phyloP scores from a whole-genome alignment of 768 basidiomycete genomes.

The Cystofilobasidium ferigula region DNA sequence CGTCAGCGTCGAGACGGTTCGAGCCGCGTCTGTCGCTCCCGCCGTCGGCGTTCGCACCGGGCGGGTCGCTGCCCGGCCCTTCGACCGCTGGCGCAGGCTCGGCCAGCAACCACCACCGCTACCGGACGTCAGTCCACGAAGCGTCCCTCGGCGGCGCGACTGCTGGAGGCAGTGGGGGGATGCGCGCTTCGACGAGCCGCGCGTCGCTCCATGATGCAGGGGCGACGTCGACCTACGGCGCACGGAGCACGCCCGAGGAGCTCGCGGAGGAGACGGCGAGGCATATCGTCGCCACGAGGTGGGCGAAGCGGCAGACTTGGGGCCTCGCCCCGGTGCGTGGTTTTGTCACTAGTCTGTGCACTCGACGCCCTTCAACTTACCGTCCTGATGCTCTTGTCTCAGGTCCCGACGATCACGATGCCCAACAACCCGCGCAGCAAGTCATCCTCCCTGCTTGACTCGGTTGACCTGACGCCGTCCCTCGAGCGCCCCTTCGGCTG shows the following conservation, averaged over 20 bases:
- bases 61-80: background rate
- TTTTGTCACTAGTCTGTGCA: background rate
- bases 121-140: constrained; percentile 25
- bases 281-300: constrained; percentile 41
- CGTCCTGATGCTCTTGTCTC: background rate
- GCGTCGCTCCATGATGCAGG: background rate
- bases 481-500: background rate
- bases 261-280: constrained; percentile 29
- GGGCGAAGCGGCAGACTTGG: constrained; percentile 42
- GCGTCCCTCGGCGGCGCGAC: background rate
- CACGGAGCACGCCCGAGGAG: constrained; percentile 2
- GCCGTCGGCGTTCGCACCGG: background rate
- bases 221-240: background rate
- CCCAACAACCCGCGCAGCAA: background rate
- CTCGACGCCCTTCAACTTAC: background rate
- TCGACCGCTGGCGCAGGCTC: background rate
- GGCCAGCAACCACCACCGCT: constrained; percentile 13
- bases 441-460: background rate
- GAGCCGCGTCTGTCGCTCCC: constrained; percentile 3
- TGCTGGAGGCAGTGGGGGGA: too few relatives aligned
- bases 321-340: constrained; percentile 25
- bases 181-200: background rate
- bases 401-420: background rate
- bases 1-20: background rate
- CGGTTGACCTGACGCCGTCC: background rate